These are phyloP conservation scores for Claviceps digitariae DNA, from an alignment of 2,329 filamentous ascomycete species.

Conservation along the genomic window DNA sequence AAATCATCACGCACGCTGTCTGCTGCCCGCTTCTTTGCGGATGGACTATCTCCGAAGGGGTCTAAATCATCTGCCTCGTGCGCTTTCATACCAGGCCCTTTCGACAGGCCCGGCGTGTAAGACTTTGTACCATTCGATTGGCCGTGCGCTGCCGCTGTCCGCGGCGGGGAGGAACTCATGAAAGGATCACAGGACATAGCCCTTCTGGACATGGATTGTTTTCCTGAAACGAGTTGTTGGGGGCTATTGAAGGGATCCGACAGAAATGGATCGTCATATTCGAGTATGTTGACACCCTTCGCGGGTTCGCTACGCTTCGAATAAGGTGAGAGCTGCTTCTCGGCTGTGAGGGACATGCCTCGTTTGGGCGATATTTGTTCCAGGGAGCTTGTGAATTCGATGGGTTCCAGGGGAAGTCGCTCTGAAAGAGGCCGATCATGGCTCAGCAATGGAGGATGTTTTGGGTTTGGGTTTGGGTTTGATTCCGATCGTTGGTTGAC, in stretches of 20 bases:
- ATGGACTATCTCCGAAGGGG: not conserved
- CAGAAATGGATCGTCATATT: conserved; percentile 3
- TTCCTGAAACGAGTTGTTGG: conserved; percentile 7
- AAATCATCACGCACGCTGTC: conserved; percentile 6
- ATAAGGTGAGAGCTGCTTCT: not conserved
- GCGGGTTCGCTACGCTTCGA: not conserved
- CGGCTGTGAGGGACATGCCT: not conserved
- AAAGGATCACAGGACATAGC: conserved; percentile 9
- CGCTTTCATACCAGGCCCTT: not conserved
- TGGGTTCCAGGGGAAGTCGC: conserved; percentile 12
- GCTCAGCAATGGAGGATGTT: not conserved
- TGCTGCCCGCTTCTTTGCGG: not conserved
- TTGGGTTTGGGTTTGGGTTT: not conserved
- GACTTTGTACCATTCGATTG: not conserved
- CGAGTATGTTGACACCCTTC: not conserved
- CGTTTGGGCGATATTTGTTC: conserved; percentile 4
- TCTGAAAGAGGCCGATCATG: not conserved
- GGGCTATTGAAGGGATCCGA: conserved; percentile 24
- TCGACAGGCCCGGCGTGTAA: not conserved
- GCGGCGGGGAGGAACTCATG: conserved; percentile 5
- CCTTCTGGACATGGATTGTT: not conserved
- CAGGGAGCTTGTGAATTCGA: conserved; percentile 25
- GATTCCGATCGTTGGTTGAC: not conserved
- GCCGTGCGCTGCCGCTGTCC: not conserved
- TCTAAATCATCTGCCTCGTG: not conserved